Base-by-base conservation (phyloP, 371 early-diverging fungal genomes). In the Fennellomyces sp. region DNA sequence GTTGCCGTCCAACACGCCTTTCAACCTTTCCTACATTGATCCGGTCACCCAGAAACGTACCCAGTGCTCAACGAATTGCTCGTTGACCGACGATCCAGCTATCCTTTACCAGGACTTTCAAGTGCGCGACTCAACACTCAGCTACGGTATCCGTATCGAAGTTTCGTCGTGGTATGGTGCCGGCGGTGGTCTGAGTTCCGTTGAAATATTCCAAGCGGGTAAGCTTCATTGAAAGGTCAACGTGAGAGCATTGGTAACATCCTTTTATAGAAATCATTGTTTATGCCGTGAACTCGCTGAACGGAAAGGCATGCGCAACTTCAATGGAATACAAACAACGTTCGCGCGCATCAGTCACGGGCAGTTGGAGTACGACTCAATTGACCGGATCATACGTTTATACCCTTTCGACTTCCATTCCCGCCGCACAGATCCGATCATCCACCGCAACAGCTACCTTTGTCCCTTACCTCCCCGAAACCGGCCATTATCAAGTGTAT, bases 141-240 rank as follows among this genome's bases (percentile, higher is more conserved):
- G 85, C 36, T 71, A 64, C 19, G 90, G 86, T n/a, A 65, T 87
- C 21, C 82, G 79, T 26, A 75, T 93, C 47, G 80, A 86, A 47
- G 72, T 93, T 35, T 64, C 71, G 11, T 85, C 87, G 8, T 93
- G 86, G 88, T 90, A 91, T 52, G 93, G 93, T 5, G 60, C 57
- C 6, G 87, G 93, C 29, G 92, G 88, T 48, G 93, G 93, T 4
- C 74, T 93, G 28, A 77, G 82, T 38, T 78, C 81, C 39, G 72
- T 93, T 30, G 81, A 88, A 61, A 69, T 91, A 3, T 93, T 81
- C 57, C 91, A 91, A 58, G 75, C 83, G 42, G 90, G 76, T 77
- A 74, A 61, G 31, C 3, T 27, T n/a, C n/a, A n/a, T n/a, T n/a
- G n/a, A n/a, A n/a, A n/a, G n/a, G n/a, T n/a, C n/a, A n/a, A n/a